These are phyloP conservation scores for Scleroderma bovista DNA, from an alignment of 768 basidiomycete species.

Conservation along the genomic window DNA sequence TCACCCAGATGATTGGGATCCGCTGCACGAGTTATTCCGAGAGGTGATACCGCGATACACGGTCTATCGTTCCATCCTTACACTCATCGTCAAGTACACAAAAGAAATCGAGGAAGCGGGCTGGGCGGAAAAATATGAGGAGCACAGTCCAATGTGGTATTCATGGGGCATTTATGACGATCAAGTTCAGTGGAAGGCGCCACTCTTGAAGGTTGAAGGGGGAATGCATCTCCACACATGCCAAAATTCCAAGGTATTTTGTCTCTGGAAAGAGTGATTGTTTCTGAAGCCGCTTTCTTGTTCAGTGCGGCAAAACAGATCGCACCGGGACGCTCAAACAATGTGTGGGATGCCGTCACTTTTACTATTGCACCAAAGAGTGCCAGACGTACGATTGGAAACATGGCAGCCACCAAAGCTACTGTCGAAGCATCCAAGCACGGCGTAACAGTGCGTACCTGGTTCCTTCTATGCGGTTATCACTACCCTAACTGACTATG, in stretches of 20 bases:
- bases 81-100: constrained; percentile 11
- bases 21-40: constrained; percentile 17
- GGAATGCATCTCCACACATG: constrained; percentile 17
- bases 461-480: no score
- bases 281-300: background rate
- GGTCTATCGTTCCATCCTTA: constrained; percentile 17
- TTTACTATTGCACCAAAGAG: constrained; percentile 26
- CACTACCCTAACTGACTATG: background rate
- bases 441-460: constrained; percentile 17
- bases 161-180: constrained; percentile 19
- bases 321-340: constrained; percentile 22
- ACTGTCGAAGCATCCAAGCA: constrained; percentile 23
- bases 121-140: constrained; percentile 11
- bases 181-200: constrained; percentile 11
- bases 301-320: constrained; percentile 21
- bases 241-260: constrained; percentile 19
- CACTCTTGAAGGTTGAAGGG: constrained; percentile 6
- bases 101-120: constrained; percentile 9
- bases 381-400: constrained; percentile 28
- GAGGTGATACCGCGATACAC: constrained; percentile 24
- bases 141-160: constrained; percentile 10
- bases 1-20: constrained; percentile 21
- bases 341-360: constrained; percentile 24
- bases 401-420: constrained; percentile 19
- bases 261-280: background rate